These are phyloP conservation scores for Aegilops tauschii DNA, from an alignment of 176 grass and related monocot genomes.

Conservation along the genomic window DNA sequence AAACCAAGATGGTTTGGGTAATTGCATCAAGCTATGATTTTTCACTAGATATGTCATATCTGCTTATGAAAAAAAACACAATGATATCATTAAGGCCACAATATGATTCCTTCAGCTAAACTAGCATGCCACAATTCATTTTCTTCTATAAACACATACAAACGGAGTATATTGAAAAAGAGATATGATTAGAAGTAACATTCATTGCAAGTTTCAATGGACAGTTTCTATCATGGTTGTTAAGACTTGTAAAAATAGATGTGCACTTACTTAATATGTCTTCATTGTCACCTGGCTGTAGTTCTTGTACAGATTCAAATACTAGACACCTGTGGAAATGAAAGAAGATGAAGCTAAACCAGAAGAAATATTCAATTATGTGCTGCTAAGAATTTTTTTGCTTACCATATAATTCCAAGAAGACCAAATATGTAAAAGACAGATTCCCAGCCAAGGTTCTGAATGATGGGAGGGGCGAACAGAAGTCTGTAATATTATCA, in stretches of 20 bases:
- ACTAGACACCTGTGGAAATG: slow-evolving; percentile 61
- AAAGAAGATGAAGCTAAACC: slow-evolving; percentile 21
- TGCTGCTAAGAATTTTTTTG: slow-evolving; percentile 18
- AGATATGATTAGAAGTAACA: slow-evolving; percentile 15
- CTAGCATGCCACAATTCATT: neutral
- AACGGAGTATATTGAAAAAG: neutral
- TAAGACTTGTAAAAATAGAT: slow-evolving; percentile 28
- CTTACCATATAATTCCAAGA: slow-evolving; percentile 94
- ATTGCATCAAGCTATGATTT: neutral
- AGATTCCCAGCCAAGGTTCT: slow-evolving; percentile 91
- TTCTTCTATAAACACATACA: neutral
- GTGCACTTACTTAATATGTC: slow-evolving; percentile 53
- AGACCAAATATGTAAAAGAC: slow-evolving; percentile 95
- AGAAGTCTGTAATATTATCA: slow-evolving; percentile 70
- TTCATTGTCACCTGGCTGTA: slow-evolving; percentile 36
- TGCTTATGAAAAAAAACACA: neutral
- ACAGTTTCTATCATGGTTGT: neutral
- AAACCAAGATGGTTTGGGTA: neutral
- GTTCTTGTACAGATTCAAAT: slow-evolving; percentile 86
- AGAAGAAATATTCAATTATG: slow-evolving; percentile 26
- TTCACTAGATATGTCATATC: neutral
- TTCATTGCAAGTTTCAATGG: neutral
- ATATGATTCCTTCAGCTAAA: neutral
- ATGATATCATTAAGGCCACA: neutral
- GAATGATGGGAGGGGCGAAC: slow-evolving; percentile 86